Base-by-base conservation (phyloP, 2,329 filamentous ascomycete species). In the Sporothrix schenckii region DNA sequence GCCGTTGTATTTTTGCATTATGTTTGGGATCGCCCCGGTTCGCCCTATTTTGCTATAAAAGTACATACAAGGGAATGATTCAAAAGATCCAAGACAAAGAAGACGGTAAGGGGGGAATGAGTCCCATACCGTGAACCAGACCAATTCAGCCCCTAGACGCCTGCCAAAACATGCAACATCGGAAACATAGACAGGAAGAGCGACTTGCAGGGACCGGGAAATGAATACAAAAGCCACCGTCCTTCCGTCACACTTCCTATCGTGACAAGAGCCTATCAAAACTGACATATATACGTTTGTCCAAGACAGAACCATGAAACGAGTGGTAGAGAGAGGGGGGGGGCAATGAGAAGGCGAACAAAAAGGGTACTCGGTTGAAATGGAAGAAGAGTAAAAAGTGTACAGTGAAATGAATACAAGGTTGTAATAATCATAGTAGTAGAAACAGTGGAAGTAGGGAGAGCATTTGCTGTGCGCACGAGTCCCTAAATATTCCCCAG, bases 341-440 rank as follows among this genome's bases (percentile, higher is more conserved):
- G 27, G 27, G 41, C 14, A 44, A 44, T 4, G 41, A 34, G 13
- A 54, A 54, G 54, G 65, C n/a, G 50, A 10, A 27, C 7, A 50
- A 13, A 65, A 58, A 50, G 52, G 34, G 41, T 56, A 50, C 52
- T 52, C 41, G 13, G 41, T 49, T 39, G 30, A 39, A 61, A 13
- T 27, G 27, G 49, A 58, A 27, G 19, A 30, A 49, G 6, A 24
- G 41, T 30, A 16, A 61, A 66, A 53, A 66, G 47, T 66, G 34
- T 66, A 66, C 63, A 68, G 41, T 66, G 27, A 24, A 66, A 69
- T 47, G 39, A 66, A 69, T 52, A 71, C 56, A 58, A 66, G 53
- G 69, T 52, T 50, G 50, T 53, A 68, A n/a, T 52, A 58, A 24
- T 34, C 34, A 34, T 13, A 44, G 10, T 16, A 66, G 50, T 63